Evolutionary conservation across 176 grass and related monocot species (phyloP), one percentile per base, ranked within the genome.

Genomic region (Avena insularis): DNA sequence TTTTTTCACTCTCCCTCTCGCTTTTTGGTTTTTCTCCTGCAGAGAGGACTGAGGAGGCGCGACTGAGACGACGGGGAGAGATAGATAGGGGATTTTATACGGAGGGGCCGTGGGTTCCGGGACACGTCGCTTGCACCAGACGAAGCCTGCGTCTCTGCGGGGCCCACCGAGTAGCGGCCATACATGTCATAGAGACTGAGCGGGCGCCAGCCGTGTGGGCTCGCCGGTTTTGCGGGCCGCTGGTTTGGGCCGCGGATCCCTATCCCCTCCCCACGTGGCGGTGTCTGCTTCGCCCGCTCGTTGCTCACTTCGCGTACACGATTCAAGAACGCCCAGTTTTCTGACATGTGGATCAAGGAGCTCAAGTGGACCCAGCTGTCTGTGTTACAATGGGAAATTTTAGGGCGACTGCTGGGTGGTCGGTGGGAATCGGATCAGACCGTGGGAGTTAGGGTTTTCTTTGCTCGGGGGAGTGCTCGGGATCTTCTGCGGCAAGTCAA

Each of bases 371-470:
- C 45, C 83, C 17, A 53, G 0, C 0, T 6, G 67, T 84, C 58
- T 0, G 80, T 69, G 65, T 0, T 0, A 0, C 0, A 0, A 0
- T 0, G 0, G 0, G 1, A 1, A 15, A 0, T 12, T 19, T 9
- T 0, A 12, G 5, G 5, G 0, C 2, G 1, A 4, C 17, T 31
- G 43, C 3, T 21, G 12, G 17, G 40, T 84, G 59, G 35, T 20
- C 49, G 3, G 79, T n/a, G 77, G 59, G 15, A 5, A 15, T 51
- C 23, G 57, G 58, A 68, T 57, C 50, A 12, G 50, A 5, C 70
- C 66, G 71, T 80, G 54, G 79, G 66, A 33, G 60, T 87, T 90
- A 90, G 90, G 93, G 93, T 92, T 95, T 87, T 75, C 62, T 75
- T 46, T 43, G 70, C 46, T 5, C 9, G 71, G 9, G 25, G 43